Evolutionary conservation across 2,329 filamentous ascomycete species (phyloP).

Genomic region (Colletotrichum theobromicola): DNA sequence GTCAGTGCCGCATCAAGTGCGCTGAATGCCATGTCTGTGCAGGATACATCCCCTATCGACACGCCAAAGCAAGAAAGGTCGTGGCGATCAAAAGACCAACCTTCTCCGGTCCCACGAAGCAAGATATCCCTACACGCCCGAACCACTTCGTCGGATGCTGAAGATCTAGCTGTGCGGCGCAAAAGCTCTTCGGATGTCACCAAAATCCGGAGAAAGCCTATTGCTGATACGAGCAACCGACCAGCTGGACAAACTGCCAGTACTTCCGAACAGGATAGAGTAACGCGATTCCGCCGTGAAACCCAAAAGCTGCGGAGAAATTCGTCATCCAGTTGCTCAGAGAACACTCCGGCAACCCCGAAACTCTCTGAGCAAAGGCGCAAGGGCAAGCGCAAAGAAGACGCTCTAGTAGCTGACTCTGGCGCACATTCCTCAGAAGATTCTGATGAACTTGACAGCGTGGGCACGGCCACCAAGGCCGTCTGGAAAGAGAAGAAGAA

Average conservation of each 20-base stretch:
- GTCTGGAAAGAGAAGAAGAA: constrained; percentile 68
- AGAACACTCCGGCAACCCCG: neutral
- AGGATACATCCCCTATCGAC: constrained; percentile 19
- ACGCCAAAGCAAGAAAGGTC: constrained; percentile 1
- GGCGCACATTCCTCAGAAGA: constrained; percentile 54
- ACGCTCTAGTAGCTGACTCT: constrained; percentile 43
- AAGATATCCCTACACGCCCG: neutral
- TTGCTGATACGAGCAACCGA: neutral
- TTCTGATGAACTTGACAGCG: constrained; percentile 39
- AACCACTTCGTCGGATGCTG: neutral
- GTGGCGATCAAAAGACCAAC: neutral
- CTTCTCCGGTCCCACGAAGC: neutral
- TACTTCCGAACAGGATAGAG: constrained; percentile 6
- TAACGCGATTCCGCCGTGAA: neutral
- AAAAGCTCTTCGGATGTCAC: constrained; percentile 2
- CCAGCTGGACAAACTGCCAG: neutral
- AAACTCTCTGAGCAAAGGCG: neutral
- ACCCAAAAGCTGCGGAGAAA: neutral
- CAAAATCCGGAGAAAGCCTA: constrained; percentile 12
- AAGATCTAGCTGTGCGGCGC: neutral
- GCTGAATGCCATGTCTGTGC: constrained; percentile 37
- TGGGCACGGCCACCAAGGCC: constrained; percentile 43
- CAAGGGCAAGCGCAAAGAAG: constrained; percentile 34
- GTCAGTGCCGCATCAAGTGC: constrained; percentile 63
- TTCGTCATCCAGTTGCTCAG: constrained; percentile 8